Conservation (phyloP, 805 yeast species). For the Kockiozyma suomiensis region DNA sequence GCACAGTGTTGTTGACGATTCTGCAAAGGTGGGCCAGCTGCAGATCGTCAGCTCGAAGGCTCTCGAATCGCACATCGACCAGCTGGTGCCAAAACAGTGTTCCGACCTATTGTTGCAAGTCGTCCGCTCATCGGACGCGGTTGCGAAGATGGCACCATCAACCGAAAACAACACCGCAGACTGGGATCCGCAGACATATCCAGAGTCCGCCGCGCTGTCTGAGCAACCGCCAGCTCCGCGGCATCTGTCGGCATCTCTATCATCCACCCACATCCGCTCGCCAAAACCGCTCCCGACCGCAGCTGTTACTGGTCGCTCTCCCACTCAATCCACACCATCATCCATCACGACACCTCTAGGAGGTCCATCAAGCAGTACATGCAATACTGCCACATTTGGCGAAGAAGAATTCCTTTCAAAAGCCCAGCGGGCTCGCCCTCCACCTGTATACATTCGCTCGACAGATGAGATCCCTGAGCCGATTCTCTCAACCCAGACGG, state of each 20-base stretch:
- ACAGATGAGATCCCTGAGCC: constrained; percentile 11
- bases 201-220: no score
- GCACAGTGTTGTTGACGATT: neutral
- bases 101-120: neutral
- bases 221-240: neutral
- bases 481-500: neutral
- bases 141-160: no score
- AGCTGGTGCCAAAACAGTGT: neutral
- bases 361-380: neutral
- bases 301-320: neutral
- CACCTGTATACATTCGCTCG: constrained; percentile 6
- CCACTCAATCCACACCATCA: neutral
- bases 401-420: constrained; percentile 9
- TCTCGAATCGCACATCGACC: neutral
- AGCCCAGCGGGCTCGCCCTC: constrained; percentile 22
- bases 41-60: neutral
- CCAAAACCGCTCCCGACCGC: neutral
- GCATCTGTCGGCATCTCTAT: neutral
- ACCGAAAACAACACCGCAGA: neutral
- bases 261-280: neutral
- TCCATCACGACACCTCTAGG: neutral
- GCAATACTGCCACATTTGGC: neutral
- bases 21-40: neutral
- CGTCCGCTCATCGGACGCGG: neutral
- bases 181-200: no score